These are phyloP conservation scores for Massarina eburnea DNA, from an alignment of 2,329 filamentous ascomycete genomes.

Conservation along the genomic window DNA sequence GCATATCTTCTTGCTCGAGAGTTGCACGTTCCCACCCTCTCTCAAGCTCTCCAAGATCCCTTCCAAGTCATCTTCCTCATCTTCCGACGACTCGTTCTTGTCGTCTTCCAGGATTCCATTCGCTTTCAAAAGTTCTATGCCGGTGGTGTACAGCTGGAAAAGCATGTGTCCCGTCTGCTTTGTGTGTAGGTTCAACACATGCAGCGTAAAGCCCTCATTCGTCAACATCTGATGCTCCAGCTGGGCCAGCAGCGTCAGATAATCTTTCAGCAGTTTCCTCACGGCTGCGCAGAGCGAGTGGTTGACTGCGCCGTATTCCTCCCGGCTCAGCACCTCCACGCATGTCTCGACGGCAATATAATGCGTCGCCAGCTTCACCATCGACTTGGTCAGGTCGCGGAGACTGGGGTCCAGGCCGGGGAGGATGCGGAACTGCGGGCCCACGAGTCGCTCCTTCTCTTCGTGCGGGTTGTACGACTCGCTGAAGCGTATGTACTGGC, in stretches of 20 bases:
- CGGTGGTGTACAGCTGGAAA: conserved; percentile 83
- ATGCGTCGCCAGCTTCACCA: conserved; percentile 93
- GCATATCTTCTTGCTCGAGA: conserved; percentile 86
- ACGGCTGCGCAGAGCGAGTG: conserved; percentile 96
- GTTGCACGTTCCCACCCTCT: conserved; percentile 81
- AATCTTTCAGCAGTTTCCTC: conserved; percentile 87
- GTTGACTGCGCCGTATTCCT: conserved; percentile 92
- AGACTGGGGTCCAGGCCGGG: conserved; percentile 88
- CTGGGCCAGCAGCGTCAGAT: conserved; percentile 88
- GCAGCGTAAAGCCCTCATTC: conserved; percentile 84
- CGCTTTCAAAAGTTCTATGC: conserved; percentile 74
- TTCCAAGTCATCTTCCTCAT: conserved; percentile 82
- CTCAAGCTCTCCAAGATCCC: conserved; percentile 88
- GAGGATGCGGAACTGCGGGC: conserved; percentile 77
- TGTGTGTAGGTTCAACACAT: conserved; percentile 89
- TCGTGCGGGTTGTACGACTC: conserved; percentile 79
- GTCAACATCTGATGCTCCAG: conserved; percentile 91
- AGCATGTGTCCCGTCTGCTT: conserved; percentile 90
- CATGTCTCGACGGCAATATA: conserved; percentile 90
- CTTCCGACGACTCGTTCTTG: conserved; percentile 65
- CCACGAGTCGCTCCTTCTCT: conserved; percentile 83
- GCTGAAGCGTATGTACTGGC: conserved; percentile 90
- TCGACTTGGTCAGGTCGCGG: conserved; percentile 80
- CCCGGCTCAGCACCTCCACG: conserved; percentile 88
- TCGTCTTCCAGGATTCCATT: conserved; percentile 86